Evolutionary conservation across 2,329 filamentous ascomycete genomes (phyloP), one percentile per base, ranked within the genome.

Genomic region (Emericellopsis atlantica): DNA sequence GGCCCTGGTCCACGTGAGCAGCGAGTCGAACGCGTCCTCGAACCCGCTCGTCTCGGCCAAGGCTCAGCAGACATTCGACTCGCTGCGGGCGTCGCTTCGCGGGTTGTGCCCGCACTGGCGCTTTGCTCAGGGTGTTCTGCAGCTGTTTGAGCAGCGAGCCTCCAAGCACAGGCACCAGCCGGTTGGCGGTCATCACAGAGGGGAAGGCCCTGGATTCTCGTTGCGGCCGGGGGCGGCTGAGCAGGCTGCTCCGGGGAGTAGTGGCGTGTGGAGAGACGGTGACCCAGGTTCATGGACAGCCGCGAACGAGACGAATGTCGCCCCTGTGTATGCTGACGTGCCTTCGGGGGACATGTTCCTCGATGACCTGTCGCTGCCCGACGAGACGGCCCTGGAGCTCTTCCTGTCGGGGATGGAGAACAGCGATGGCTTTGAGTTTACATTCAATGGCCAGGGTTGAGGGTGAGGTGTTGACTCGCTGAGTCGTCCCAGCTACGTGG

Each of bases 31-130:
- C 38, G 12, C 26, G 9, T 54, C 54, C 2, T 12, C 40, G 24
- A 60, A 52, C 36, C 57, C 57, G 3, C 45, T 60, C 6, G 48
- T 59, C 4, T 53, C 50, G 14, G 51, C 52, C 21, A 56, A 56
- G 42, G 54, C 55, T 4, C 49, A 48, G 29, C 49, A 52, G 5
- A 49, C 50, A 32, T 52, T 53, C 32, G 51, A 56, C 9, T 54
- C 52, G 7, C 48, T 60, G 21, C 43, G 58, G n/a, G 36, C 48
- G 9, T 50, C 54, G 2, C 42, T 60, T 3, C 46, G 50, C 2
- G 54, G 50, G 5, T 44, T 60, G 14, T 50, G 52, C 2, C 39
- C 44, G 2, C 50, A 57, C 7, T 60, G 57, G 57, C 44, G 54
- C 11, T 58, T 57, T 43, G 57, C 55, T 2, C 48, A 49, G 11